Evolutionary conservation across 345 rosid genomes (phyloP).

Genomic region (Stellera chamaejasme): DNA sequence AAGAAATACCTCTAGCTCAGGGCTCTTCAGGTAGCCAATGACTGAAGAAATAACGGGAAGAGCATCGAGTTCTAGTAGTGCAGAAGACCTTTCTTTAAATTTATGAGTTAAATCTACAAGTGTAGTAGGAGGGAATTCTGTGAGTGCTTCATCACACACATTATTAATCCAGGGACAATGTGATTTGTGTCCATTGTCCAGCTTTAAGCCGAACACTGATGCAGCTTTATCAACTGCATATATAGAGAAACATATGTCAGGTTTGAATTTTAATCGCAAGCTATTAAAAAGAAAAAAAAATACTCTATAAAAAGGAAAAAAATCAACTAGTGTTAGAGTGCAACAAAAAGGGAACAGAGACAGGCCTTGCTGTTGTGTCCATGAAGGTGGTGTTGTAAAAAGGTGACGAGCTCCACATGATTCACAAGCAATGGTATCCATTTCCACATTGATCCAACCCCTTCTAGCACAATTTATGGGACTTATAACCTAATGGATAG

Average conservation of each 20-base stretch:
- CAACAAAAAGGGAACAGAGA: slow-evolving; percentile 6
- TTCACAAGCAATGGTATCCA: slow-evolving; percentile 80
- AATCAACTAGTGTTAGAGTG: slow-evolving; percentile 1
- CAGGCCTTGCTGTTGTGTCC: slow-evolving; percentile 81
- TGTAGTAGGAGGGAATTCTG: slow-evolving; percentile 74
- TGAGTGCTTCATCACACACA: slow-evolving; percentile 73
- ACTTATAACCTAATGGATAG: slow-evolving; percentile 52
- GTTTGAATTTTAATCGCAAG: background rate
- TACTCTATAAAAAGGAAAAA: slow-evolving; percentile 1
- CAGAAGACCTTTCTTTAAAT: slow-evolving; percentile 46
- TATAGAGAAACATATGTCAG: slow-evolving; percentile 17
- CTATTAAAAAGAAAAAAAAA: background rate
- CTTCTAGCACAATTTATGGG: slow-evolving; percentile 90
- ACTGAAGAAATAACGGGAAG: slow-evolving; percentile 77
- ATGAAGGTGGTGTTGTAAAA: slow-evolving; percentile 76
- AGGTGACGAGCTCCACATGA: slow-evolving; percentile 81
- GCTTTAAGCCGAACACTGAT: slow-evolving; percentile 78
- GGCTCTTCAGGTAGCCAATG: slow-evolving; percentile 52
- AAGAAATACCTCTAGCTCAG: slow-evolving; percentile 70
- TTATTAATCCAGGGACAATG: slow-evolving; percentile 84
- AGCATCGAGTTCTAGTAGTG: slow-evolving; percentile 48
- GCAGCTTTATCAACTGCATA: slow-evolving; percentile 85
- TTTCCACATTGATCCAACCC: slow-evolving; percentile 87
- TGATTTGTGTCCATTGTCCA: slow-evolving; percentile 73
- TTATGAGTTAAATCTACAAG: slow-evolving; percentile 59